Percentiles rank a stretch among this genome's conserved stretches.
phyloP scores from a whole-genome alignment of 2,329 filamentous ascomycete genomes.

The Colletotrichum godetiae region DNA sequence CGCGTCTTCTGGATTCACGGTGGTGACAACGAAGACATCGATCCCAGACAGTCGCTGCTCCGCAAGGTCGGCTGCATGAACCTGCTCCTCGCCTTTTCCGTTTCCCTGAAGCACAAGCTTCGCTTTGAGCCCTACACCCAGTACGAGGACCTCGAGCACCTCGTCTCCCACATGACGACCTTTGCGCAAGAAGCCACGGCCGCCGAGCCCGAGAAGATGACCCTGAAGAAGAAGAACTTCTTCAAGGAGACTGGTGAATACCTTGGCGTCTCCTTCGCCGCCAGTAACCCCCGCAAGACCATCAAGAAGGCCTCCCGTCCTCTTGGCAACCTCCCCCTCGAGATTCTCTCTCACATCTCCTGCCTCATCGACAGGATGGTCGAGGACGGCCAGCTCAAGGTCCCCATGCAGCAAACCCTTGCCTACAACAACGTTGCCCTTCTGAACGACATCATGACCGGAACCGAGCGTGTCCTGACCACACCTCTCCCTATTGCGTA shows the following conservation, averaged over 20 bases:
- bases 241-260: constrained; percentile 78
- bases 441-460: constrained; percentile 78
- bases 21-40: constrained; percentile 61
- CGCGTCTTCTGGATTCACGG: constrained; percentile 87
- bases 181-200: constrained; percentile 70
- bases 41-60: constrained; percentile 74
- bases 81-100: constrained; percentile 80
- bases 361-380: constrained; percentile 73
- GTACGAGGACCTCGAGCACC: constrained; percentile 78
- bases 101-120: constrained; percentile 83
- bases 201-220: constrained; percentile 45
- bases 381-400: constrained; percentile 63
- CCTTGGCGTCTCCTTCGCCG: constrained; percentile 80
- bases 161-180: constrained; percentile 79
- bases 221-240: constrained; percentile 56
- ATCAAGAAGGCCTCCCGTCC: constrained; percentile 80
- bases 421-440: constrained; percentile 70
- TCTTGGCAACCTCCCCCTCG: constrained; percentile 84
- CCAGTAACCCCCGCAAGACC: constrained; percentile 81
- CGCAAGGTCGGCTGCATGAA: constrained; percentile 81
- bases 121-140: constrained; percentile 85
- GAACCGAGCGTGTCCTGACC: constrained; percentile 81
- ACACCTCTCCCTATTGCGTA: constrained; percentile 87
- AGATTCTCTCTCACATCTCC: constrained; percentile 80
- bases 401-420: constrained; percentile 69